phyloP scores from a whole-genome alignment of 805 yeast species.

The Ogataea ramenticola region DNA sequence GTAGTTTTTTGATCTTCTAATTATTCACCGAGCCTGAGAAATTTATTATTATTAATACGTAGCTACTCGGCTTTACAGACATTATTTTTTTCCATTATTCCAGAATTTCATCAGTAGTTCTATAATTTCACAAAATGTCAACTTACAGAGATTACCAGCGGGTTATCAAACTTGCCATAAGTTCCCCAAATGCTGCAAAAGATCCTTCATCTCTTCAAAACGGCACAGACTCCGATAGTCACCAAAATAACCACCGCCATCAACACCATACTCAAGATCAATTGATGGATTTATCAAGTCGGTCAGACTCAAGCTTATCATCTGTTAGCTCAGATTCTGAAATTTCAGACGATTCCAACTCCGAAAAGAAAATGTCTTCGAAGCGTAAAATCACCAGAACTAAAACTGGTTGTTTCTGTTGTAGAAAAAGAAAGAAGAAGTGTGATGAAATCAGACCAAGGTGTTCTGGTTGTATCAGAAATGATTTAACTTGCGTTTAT shows the following conservation, averaged over 20 bases:
- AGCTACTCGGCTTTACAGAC: too few relatives aligned
- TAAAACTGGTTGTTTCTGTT: slow-evolving; percentile 32
- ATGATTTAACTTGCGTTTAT: slow-evolving; percentile 26
- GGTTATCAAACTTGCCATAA: slow-evolving; percentile 18
- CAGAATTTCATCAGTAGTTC: too few relatives aligned
- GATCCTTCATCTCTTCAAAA: not conserved
- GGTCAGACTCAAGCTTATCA: not conserved
- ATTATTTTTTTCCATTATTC: too few relatives aligned
- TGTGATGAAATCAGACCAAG: slow-evolving; percentile 28
- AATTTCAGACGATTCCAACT: not conserved
- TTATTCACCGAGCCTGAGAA: too few relatives aligned
- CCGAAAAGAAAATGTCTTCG: not conserved
- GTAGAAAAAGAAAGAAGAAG: slow-evolving; percentile 31
- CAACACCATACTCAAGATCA: not conserved
- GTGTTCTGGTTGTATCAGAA: slow-evolving; percentile 29
- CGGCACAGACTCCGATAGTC: not conserved
- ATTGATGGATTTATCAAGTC: not conserved
- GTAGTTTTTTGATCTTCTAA: too few relatives aligned
- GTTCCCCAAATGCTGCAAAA: slow-evolving; percentile 2
- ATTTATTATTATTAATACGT: too few relatives aligned
- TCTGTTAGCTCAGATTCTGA: not conserved
- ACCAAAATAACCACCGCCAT: too few relatives aligned
- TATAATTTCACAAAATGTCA: slow-evolving; percentile 12
- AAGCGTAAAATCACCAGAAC: slow-evolving; percentile 27
- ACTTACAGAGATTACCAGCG: slow-evolving; percentile 27